Evolutionary conservation across 345 rosid genomes (phyloP).

Genomic region (Aethionema arabicum): DNA sequence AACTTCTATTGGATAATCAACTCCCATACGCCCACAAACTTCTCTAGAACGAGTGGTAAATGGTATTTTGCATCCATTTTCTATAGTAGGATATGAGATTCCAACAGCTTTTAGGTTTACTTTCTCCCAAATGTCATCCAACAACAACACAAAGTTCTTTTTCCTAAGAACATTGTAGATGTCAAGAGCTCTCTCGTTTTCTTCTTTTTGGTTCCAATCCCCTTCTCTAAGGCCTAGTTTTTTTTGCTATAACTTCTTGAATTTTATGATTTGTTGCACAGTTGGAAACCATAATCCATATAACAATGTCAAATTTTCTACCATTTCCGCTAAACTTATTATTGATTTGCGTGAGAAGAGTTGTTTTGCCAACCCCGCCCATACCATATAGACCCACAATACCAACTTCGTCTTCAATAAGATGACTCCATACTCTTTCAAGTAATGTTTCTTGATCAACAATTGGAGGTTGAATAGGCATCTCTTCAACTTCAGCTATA

Average conservation of each 20-base stretch:
- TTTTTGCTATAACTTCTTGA: neutral
- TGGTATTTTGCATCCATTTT: neutral
- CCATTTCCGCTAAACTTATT: conserved; percentile 15
- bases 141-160: too few relatives aligned
- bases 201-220: neutral
- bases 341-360: conserved; percentile 22
- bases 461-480: neutral
- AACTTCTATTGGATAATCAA: neutral
- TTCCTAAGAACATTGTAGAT: neutral
- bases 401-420: neutral
- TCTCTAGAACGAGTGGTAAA: neutral
- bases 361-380: neutral
- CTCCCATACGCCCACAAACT: neutral
- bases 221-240: neutral
- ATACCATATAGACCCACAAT: too few relatives aligned
- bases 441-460: conserved; percentile 2
- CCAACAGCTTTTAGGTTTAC: neutral
- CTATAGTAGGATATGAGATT: neutral
- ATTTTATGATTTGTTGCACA: neutral
- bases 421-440: neutral
- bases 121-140: neutral
- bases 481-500: neutral
- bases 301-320: neutral
- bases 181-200: neutral
- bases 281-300: neutral